Base-by-base conservation (phyloP, 352 stramenopile genomes). In the Aphanomyces stellatus region DNA sequence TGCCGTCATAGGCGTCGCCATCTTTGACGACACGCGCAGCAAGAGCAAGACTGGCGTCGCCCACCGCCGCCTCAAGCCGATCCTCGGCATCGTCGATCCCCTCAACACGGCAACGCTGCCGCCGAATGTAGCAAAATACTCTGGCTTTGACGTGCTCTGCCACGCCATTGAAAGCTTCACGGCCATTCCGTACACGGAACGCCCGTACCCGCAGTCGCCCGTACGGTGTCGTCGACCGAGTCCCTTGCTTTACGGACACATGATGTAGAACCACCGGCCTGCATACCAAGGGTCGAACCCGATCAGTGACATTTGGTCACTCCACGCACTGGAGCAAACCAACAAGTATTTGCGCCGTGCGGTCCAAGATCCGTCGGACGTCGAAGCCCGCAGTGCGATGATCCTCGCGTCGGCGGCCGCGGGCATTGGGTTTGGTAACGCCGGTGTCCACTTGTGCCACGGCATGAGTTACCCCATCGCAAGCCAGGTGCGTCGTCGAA, bases 401-500 rank as follows among this genome's bases (percentile, higher is more conserved):
- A 67, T 78, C 27, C 48, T 82, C 27, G 76, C 74, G 7, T 67
- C 71, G 8, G 73, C 69, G 35, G 68, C 65, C 10, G 76, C 76
- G 4, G 76, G 76, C 4, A 76, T 80, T 55, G 76, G 76, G n/a
- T 82, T 82, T 53, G 76, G 76, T 13, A 82, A 82, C 63, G 74
- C 76, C 27, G 76, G 76, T 33, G 76, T 82, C 8, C 76, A 80
- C 66, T 51, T 82, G 7, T 82, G 74, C 43, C 74, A 80, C 62
- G 76, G 74, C 22, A 82, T 82, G 76, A 69, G 31, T 4, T 82
- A 82, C 69, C 62, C 76, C 0, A 73, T 82, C 30, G 65, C 76
- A 11, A 70, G 43, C 69, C 76, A 82, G 69, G 56, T 64, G 60
- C 35, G 24, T 53, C 17, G 22, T 28, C 13, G 24, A 53, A 53